These are phyloP conservation scores for Trichoderma sp. DNA, from an alignment of 2,329 filamentous ascomycete genomes.

Conservation along the genomic window DNA sequence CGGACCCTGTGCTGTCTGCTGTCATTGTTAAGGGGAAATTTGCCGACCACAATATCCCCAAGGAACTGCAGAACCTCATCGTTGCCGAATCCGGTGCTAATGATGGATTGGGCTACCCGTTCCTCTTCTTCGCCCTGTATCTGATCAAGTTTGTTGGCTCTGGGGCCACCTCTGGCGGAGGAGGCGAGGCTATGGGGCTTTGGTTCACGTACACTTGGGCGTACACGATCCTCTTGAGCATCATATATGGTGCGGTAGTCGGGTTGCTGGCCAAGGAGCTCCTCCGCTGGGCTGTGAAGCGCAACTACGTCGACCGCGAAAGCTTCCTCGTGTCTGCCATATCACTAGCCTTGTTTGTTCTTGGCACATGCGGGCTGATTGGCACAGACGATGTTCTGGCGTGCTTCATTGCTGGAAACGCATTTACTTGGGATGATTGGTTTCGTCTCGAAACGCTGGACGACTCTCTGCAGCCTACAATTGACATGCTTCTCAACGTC, in stretches of 20 bases:
- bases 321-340: constrained; percentile 87
- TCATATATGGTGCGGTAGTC: constrained; percentile 72
- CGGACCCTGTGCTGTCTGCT: constrained; percentile 83
- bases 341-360: constrained; percentile 79
- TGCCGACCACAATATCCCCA: constrained; percentile 84
- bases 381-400: constrained; percentile 88
- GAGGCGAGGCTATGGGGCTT: constrained; percentile 62
- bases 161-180: constrained; percentile 57
- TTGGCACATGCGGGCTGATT: constrained; percentile 81
- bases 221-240: constrained; percentile 76
- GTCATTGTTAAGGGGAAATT: constrained; percentile 93
- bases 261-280: constrained; percentile 81
- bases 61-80: constrained; percentile 75
- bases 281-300: constrained; percentile 79
- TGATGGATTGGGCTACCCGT: constrained; percentile 85
- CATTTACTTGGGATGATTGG: constrained; percentile 92
- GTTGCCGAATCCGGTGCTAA: constrained; percentile 83
- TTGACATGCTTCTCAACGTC: constrained; percentile 92
- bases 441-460: constrained; percentile 86
- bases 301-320: constrained; percentile 78
- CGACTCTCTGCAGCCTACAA: constrained; percentile 88
- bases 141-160: constrained; percentile 71
- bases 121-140: constrained; percentile 81
- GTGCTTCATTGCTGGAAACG: constrained; percentile 88
- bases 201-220: constrained; percentile 87